Percentiles rank a stretch among this genome's conserved stretches.
These are phyloP conservation scores for Saccharomyces hybrid DNA, from an alignment of 1,139 yeast genomes.

Conservation along the genomic window DNA sequence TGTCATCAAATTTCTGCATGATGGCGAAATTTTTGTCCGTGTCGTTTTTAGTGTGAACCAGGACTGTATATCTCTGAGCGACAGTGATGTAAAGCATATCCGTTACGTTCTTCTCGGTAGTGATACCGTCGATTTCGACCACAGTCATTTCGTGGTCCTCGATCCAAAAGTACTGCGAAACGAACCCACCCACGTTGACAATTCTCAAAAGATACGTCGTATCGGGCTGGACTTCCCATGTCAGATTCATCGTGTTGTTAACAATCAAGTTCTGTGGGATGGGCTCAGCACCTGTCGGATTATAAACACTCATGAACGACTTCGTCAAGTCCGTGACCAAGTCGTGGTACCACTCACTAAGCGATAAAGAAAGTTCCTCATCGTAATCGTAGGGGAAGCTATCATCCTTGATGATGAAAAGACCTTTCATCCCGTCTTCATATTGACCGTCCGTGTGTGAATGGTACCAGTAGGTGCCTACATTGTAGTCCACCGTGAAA, in stretches of 20 bases:
- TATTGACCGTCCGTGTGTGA: conserved; percentile 82
- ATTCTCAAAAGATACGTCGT: conserved; percentile 74
- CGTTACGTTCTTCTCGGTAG: conserved; percentile 59
- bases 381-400: conserved; percentile 53
- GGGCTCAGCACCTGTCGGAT: conserved; percentile 97
- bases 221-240: conserved; percentile 68
- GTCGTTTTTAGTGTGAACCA: conserved; percentile 59
- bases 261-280: conserved; percentile 73
- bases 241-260: conserved; percentile 67
- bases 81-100: conserved; percentile 56
- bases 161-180: conserved; percentile 75
- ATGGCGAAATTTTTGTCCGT: conserved; percentile 63
- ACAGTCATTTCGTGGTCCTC: conserved; percentile 79
- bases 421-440: conserved; percentile 86
- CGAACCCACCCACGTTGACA: conserved; percentile 78
- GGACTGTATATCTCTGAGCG: conserved; percentile 73
- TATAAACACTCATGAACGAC: conserved; percentile 57
- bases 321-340: conserved; percentile 45
- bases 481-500: conserved; percentile 74
- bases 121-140: conserved; percentile 77
- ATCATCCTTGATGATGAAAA: conserved; percentile 58
- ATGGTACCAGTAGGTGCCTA: conserved; percentile 93
- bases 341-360: conserved; percentile 84
- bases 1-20: conserved; percentile 67
- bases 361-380: conserved; percentile 60